Percentiles rank a stretch among this genome's conserved stretches.
Evolutionary conservation across 176 grass and related monocot genomes (phyloP).

Genomic region (Metroxylon sagu): DNA sequence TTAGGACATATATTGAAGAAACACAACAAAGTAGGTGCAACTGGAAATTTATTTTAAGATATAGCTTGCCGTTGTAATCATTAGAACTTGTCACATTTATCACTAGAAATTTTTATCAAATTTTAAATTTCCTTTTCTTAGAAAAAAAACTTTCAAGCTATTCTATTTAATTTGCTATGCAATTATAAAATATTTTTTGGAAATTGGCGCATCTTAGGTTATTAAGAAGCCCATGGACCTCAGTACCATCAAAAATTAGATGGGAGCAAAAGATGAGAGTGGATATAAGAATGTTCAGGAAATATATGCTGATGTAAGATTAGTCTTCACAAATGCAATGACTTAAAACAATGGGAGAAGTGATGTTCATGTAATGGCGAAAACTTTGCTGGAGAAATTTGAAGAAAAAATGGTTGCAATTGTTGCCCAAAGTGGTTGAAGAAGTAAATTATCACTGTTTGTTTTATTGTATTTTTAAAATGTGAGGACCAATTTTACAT

Average conservation of each 20-base stretch:
- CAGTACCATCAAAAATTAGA: conserved; percentile 65
- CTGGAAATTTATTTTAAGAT: too few species aligned
- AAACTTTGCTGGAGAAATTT: conserved; percentile 74
- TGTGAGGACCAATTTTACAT: not conserved
- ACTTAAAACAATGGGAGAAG: conserved; percentile 62
- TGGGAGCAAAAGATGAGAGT: conserved; percentile 69
- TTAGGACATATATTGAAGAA: too few species aligned
- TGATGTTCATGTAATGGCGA: conserved; percentile 68
- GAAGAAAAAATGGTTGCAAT: conserved; percentile 75
- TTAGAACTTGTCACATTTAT: too few species aligned
- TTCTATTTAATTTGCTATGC: too few species aligned
- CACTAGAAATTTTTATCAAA: too few species aligned
- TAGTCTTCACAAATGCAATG: conserved; percentile 96
- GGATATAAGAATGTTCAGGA: conserved; percentile 77
- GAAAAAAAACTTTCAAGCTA: too few species aligned
- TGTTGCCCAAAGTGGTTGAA: conserved; percentile 75
- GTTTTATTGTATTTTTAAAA: too few species aligned
- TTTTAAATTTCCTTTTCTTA: too few species aligned
- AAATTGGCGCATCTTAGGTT: conserved; percentile 44
- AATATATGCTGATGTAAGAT: conserved; percentile 79
- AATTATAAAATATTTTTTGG: not conserved
- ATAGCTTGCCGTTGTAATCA: too few species aligned
- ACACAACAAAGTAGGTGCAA: too few species aligned
- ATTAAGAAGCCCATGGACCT: conserved; percentile 94
- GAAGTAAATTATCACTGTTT: conserved; percentile 42